Evolutionary conservation across 768 basidiomycete species (phyloP).

Genomic region (Cyclocybe cylindracea): DNA sequence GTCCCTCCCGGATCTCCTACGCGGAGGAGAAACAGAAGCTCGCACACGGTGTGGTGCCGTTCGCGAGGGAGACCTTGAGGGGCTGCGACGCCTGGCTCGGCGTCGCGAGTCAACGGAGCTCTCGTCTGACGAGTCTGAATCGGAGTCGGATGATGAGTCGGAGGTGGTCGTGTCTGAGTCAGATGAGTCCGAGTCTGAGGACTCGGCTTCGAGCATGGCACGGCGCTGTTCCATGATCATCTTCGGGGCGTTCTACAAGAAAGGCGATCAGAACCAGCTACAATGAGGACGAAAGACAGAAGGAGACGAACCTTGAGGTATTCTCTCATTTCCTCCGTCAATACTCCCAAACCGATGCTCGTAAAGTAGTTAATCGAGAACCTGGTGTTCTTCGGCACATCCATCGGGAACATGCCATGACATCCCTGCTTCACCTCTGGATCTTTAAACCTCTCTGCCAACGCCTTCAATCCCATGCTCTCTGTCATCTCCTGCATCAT

Average conservation of each 20-base stretch:
- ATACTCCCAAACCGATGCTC: slow-evolving; percentile 82
- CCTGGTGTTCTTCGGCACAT: slow-evolving; percentile 95
- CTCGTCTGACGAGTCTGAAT: slow-evolving; percentile 24
- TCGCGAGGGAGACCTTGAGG: slow-evolving; percentile 7
- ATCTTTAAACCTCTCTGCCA: slow-evolving; percentile 91
- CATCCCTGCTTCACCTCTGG: slow-evolving; percentile 75
- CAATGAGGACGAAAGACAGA: background rate
- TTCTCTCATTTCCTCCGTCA: slow-evolving; percentile 97
- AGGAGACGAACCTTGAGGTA: slow-evolving; percentile 77
- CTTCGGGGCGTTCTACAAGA: slow-evolving; percentile 81
- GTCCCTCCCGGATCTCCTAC: too few relatives aligned
- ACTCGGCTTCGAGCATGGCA: slow-evolving; percentile 77
- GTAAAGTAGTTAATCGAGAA: slow-evolving; percentile 99
- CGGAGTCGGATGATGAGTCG: slow-evolving; percentile 20
- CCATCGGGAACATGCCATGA: slow-evolving; percentile 90
- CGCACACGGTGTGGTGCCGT: slow-evolving; percentile 14
- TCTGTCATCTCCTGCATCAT: slow-evolving; percentile 95
- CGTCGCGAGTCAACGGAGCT: slow-evolving; percentile 10
- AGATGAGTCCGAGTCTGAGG: slow-evolving; percentile 36
- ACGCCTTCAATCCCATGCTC: slow-evolving; percentile 82
- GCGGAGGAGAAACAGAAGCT: slow-evolving; percentile 21
- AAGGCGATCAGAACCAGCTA: slow-evolving; percentile 6
- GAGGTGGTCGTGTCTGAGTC: slow-evolving; percentile 40
- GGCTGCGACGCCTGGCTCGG: too few relatives aligned
- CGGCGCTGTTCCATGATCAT: slow-evolving; percentile 94